phyloP scores from a whole-genome alignment of 1,284 basidiomycete genomes.

The Neotropicomus parvogracilis region DNA sequence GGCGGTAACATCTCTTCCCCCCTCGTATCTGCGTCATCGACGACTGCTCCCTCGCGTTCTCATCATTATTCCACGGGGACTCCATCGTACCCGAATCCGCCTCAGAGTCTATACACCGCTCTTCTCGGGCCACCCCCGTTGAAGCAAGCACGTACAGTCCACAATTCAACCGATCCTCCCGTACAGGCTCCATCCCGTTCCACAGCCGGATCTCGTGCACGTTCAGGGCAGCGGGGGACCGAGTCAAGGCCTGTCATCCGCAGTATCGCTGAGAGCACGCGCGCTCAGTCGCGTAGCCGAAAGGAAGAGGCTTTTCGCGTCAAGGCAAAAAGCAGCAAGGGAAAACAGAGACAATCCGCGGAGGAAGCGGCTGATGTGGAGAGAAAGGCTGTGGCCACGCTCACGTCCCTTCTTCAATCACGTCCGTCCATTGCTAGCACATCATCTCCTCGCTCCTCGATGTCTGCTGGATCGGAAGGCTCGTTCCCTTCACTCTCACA shows the following conservation, averaged over 20 bases:
- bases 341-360: slow-evolving; percentile 46
- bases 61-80: slow-evolving; percentile 37
- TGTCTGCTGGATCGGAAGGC: slow-evolving; percentile 53
- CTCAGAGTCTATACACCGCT: slow-evolving; percentile 65
- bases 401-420: slow-evolving; percentile 66
- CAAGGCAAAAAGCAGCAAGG: slow-evolving; percentile 39
- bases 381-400: slow-evolving; percentile 74
- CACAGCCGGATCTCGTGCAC: slow-evolving; percentile 31
- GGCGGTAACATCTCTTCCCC: slow-evolving; percentile 32
- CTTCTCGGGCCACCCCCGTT: slow-evolving; percentile 70
- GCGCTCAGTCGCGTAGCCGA: slow-evolving; percentile 36
- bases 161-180: slow-evolving; percentile 68
- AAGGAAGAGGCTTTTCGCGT: slow-evolving; percentile 22
- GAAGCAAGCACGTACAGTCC: slow-evolving; percentile 70
- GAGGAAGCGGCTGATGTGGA: slow-evolving; percentile 52
- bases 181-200: slow-evolving; percentile 47
- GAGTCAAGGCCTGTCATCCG: slow-evolving; percentile 16
- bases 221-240: slow-evolving; percentile 17
- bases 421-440: slow-evolving; percentile 55
- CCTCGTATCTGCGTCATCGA: slow-evolving; percentile 49
- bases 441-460: slow-evolving; percentile 64
- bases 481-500: slow-evolving; percentile 56
- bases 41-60: slow-evolving; percentile 36
- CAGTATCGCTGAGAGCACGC: slow-evolving; percentile 46
- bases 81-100: slow-evolving; percentile 27